phyloP scores from a whole-genome alignment of 768 basidiomycete genomes.

The Mycena alexandri region DNA sequence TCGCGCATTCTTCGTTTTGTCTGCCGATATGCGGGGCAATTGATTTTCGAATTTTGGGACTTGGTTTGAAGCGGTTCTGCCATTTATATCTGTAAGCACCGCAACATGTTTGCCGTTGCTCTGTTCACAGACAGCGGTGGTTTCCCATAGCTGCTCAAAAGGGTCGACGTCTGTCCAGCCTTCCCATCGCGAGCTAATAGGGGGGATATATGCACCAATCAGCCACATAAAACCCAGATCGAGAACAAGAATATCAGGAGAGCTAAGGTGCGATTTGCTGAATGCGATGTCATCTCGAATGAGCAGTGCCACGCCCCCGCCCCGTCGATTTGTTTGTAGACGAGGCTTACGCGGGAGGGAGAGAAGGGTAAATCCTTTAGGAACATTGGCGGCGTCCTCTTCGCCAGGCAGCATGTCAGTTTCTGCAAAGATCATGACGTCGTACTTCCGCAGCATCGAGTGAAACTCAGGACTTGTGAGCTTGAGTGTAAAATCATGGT shows the following conservation, averaged over 20 bases:
- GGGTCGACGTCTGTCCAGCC: background rate
- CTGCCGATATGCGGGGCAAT: background rate
- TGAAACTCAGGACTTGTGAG: background rate
- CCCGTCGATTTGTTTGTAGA: background rate
- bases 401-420: constrained; percentile 1
- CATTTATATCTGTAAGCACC: background rate
- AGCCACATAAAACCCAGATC: background rate
- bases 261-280: background rate
- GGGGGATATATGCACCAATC: background rate
- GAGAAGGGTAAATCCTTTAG: background rate
- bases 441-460: background rate
- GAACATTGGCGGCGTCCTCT: background rate
- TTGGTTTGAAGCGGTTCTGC: background rate
- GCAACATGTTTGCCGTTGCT: background rate
- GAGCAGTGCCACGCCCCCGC: background rate
- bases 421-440: background rate
- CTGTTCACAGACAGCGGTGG: background rate
- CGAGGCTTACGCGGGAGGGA: background rate
- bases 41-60: background rate
- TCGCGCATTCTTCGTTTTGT: background rate
- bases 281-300: background rate
- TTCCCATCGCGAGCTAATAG: background rate
- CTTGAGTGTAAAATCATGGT: background rate
- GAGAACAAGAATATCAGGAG: background rate
- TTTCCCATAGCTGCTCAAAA: background rate